Conservation (phyloP, 1,284 basidiomycete species). For the Marasmius oreades region DNA sequence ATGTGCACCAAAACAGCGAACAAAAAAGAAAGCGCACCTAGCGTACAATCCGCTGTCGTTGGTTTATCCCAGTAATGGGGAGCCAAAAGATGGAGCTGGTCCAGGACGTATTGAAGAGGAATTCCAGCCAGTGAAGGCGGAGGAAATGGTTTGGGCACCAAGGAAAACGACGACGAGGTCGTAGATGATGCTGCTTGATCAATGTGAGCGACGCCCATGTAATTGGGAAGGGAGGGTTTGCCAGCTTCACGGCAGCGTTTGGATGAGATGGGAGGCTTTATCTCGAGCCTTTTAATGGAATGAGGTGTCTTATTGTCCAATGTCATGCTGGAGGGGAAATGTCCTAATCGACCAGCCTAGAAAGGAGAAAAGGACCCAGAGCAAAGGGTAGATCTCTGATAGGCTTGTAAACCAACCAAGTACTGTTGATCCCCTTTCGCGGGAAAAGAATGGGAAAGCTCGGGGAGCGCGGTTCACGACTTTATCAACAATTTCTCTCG, state of each 20-base stretch:
- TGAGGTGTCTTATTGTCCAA: conserved; percentile 33
- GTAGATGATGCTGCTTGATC: conserved; percentile 19
- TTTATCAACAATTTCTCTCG: background rate
- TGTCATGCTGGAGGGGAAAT: conserved; percentile 23
- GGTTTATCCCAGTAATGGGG: conserved; percentile 66
- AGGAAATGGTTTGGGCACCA: conserved; percentile 56
- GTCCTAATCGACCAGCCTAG: conserved; percentile 18
- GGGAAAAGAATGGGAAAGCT: background rate
- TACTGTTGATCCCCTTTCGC: background rate
- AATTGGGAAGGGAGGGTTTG: conserved; percentile 27
- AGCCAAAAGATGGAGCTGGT: conserved; percentile 63
- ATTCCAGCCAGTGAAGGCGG: conserved; percentile 59
- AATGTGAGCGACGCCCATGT: conserved; percentile 24
- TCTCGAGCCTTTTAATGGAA: conserved; percentile 29
- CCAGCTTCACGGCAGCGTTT: conserved; percentile 40
- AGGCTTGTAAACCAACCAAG: background rate
- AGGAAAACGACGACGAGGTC: conserved; percentile 30
- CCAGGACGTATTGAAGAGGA: conserved; percentile 66
- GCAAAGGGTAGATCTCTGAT: background rate
- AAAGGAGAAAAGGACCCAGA: conserved; percentile 35
- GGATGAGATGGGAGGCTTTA: conserved; percentile 22
- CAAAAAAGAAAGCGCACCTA: conserved; percentile 44
- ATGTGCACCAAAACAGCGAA: conserved; percentile 2
- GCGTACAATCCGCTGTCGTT: conserved; percentile 71
- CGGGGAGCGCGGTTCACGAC: background rate